Percentiles rank a stretch among this genome's conserved stretches.
Evolutionary conservation across 108 stramenopile species (phyloP).

Genomic region (Pinguiococcus pyrenoidosus): DNA sequence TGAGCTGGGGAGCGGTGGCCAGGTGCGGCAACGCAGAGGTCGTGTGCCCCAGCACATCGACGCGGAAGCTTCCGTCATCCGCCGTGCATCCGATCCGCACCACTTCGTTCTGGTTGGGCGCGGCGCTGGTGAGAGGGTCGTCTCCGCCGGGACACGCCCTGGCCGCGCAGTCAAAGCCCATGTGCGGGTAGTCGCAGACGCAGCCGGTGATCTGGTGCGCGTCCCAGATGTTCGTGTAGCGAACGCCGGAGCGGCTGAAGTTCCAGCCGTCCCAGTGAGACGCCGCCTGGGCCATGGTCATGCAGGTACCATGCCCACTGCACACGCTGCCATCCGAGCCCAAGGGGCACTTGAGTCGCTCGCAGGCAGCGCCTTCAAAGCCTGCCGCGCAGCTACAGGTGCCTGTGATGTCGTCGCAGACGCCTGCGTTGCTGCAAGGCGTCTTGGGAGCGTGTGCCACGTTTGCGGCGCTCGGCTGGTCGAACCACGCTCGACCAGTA

Average conservation of each 20-base stretch:
- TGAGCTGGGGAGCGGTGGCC: slow-evolving; percentile 40
- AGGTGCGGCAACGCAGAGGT: slow-evolving; percentile 43
- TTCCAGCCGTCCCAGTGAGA: slow-evolving; percentile 18
- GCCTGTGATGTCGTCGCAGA: too few species aligned
- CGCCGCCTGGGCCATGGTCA: slow-evolving; percentile 23
- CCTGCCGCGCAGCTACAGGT: too few species aligned
- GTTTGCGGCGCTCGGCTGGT: too few species aligned
- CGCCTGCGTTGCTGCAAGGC: too few species aligned
- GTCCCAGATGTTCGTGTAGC: slow-evolving; percentile 36
- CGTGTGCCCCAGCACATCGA: slow-evolving; percentile 44
- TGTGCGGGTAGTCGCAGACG: slow-evolving; percentile 39
- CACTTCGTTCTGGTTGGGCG: slow-evolving; percentile 32
- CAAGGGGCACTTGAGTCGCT: slow-evolving; percentile 11
- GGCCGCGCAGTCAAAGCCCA: slow-evolving; percentile 42
- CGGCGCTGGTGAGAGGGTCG: slow-evolving; percentile 31
- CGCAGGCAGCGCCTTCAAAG: slow-evolving; percentile 12
- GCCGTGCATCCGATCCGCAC: slow-evolving; percentile 50
- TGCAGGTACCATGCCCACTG: slow-evolving; percentile 14
- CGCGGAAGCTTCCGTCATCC: slow-evolving; percentile 52
- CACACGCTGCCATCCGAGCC: not conserved
- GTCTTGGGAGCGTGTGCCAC: too few species aligned
- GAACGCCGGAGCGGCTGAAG: slow-evolving; percentile 16
- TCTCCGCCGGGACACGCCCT: slow-evolving; percentile 39
- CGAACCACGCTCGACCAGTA: too few species aligned
- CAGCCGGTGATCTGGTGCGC: slow-evolving; percentile 40